Evolutionary conservation across 1,284 basidiomycete species (phyloP).

Genomic region (Puccinia polysora): DNA sequence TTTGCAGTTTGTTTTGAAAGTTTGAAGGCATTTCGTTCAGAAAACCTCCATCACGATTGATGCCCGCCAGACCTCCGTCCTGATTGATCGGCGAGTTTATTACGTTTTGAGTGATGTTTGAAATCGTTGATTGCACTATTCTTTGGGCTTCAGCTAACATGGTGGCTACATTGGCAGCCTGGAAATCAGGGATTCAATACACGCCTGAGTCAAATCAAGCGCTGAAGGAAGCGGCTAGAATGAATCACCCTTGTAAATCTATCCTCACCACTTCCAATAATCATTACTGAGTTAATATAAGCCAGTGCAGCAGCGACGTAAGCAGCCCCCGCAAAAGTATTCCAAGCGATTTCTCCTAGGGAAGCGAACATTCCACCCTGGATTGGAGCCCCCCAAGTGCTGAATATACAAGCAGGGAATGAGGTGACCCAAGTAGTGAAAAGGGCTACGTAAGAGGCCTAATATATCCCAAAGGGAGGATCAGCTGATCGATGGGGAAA

Average conservation of each 20-base stretch:
- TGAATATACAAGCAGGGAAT: conserved; percentile 42
- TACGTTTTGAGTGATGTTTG: conserved; percentile 37
- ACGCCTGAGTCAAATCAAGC: too few relatives aligned
- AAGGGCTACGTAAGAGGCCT: conserved; percentile 33
- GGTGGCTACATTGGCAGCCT: conserved; percentile 16
- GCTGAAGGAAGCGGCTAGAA: too few relatives aligned
- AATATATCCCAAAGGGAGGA: background rate
- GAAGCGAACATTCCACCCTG: conserved; percentile 29
- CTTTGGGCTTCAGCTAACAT: conserved; percentile 41
- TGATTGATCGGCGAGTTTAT: conserved; percentile 30
- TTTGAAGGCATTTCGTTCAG: conserved; percentile 34
- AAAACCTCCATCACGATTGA: conserved; percentile 33
- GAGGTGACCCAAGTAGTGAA: conserved; percentile 40
- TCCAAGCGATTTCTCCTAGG: conserved; percentile 41
- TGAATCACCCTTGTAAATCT: conserved; percentile 25
- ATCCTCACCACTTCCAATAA: conserved; percentile 37
- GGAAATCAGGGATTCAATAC: too few relatives aligned
- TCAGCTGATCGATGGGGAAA: background rate
- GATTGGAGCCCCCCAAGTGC: conserved; percentile 16
- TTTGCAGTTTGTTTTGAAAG: conserved; percentile 41
- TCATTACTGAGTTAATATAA: conserved; percentile 29
- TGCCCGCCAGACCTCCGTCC: conserved; percentile 18
- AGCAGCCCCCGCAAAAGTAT: conserved; percentile 21
- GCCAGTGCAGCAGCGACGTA: conserved; percentile 30
- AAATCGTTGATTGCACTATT: conserved; percentile 42